These are phyloP conservation scores for Venturia pyrina DNA, from an alignment of 2,329 filamentous ascomycete genomes.

Conservation along the genomic window DNA sequence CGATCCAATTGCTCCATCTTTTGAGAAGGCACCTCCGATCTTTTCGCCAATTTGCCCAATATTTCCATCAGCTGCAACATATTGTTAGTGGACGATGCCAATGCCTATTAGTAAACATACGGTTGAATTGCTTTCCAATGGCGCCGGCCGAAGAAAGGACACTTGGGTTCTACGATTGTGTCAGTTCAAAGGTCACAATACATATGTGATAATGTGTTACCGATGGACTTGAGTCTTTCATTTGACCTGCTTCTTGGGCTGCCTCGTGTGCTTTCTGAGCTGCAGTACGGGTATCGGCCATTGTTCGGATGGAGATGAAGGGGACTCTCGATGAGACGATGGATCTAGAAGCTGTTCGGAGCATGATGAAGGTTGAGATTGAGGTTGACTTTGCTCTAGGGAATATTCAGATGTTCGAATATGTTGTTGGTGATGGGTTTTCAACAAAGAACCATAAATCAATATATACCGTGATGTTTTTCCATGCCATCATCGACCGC, in stretches of 20 bases:
- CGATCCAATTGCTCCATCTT: constrained; percentile 44
- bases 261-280: neutral
- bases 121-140: constrained; percentile 47
- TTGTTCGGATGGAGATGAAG: neutral
- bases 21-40: constrained; percentile 40
- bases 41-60: constrained; percentile 42
- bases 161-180: constrained; percentile 20
- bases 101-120: constrained; percentile 19
- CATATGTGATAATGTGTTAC: neutral
- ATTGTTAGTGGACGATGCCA: neutral
- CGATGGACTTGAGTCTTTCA: constrained; percentile 1
- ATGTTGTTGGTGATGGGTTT: no score
- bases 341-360: neutral
- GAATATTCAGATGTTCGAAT: no score
- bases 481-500: neutral
- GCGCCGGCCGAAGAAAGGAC: constrained; percentile 40
- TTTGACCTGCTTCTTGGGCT: neutral
- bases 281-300: neutral
- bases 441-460: neutral
- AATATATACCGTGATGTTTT: neutral
- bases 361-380: neutral
- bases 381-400: neutral
- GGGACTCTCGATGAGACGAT: neutral
- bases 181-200: neutral
- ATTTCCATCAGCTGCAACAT: constrained; percentile 29